phyloP scores from a whole-genome alignment of 768 basidiomycete species.

The Lactarius quietus region DNA sequence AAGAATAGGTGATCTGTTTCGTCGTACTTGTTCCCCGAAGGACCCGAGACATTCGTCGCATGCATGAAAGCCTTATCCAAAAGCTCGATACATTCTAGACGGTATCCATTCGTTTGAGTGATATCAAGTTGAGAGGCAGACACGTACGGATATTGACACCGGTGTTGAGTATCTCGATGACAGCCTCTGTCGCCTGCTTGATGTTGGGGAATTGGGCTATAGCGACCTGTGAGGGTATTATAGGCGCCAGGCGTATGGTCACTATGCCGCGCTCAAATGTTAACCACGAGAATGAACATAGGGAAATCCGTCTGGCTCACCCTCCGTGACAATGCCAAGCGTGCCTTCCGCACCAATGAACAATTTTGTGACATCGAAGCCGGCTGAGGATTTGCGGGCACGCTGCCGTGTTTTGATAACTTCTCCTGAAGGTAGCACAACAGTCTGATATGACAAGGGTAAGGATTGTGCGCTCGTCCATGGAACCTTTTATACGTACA shows the following conservation, averaged over 20 bases:
- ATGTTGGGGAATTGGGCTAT: slow-evolving; percentile 86
- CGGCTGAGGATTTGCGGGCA: slow-evolving; percentile 81
- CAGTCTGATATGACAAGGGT: slow-evolving; percentile 49
- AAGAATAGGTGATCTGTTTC: slow-evolving; percentile 74
- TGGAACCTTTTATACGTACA: slow-evolving; percentile 39
- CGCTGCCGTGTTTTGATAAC: slow-evolving; percentile 84
- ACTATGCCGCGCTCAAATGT: slow-evolving; percentile 39
- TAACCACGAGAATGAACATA: too few species aligned
- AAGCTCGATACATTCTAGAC: slow-evolving; percentile 85
- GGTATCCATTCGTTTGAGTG: background rate
- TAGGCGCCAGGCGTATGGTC: slow-evolving; percentile 77
- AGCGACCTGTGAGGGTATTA: slow-evolving; percentile 80
- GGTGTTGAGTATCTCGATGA: slow-evolving; percentile 72
- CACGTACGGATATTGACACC: slow-evolving; percentile 72
- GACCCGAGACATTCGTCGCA: slow-evolving; percentile 16
- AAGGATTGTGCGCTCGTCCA: background rate
- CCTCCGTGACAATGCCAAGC: slow-evolving; percentile 88
- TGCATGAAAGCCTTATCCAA: slow-evolving; percentile 44
- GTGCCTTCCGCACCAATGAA: slow-evolving; percentile 85
- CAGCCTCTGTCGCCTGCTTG: slow-evolving; percentile 71
- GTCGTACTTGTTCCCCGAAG: slow-evolving; percentile 2
- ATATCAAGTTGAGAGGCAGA: slow-evolving; percentile 8
- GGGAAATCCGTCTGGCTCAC: too few species aligned
- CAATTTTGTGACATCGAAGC: slow-evolving; percentile 80
- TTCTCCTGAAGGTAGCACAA: slow-evolving; percentile 84